Evolutionary conservation across 345 rosid genomes (phyloP).

Genomic region (Euphorbia pulcherrima): DNA sequence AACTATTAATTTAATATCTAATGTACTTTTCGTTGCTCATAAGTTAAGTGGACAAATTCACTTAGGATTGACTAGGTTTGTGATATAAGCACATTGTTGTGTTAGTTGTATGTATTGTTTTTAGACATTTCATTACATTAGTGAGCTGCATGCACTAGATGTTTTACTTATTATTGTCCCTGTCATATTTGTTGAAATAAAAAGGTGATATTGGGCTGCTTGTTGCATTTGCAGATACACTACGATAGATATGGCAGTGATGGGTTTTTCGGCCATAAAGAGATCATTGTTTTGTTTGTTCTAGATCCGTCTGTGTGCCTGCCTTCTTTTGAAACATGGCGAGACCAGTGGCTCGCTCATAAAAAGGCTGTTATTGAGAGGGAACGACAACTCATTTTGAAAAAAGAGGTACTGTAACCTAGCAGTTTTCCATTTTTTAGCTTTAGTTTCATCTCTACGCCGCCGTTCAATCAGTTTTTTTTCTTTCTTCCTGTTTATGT

Average conservation of each 20-base stretch:
- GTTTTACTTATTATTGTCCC: neutral
- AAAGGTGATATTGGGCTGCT: conserved; percentile 9
- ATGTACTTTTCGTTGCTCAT: too few species aligned
- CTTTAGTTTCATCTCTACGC: too few species aligned
- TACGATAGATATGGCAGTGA: conserved; percentile 84
- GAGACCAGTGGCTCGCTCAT: conserved; percentile 73
- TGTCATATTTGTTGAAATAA: conserved; percentile 6
- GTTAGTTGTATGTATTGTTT: neutral
- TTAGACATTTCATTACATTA: neutral
- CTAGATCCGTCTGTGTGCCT: too few species aligned
- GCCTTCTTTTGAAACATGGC: too few species aligned
- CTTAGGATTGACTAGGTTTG: neutral
- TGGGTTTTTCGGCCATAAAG: conserved; percentile 75
- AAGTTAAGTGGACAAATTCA: neutral
- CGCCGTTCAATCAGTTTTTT: too few species aligned
- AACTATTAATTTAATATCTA: neutral
- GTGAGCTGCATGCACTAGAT: neutral
- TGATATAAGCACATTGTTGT: neutral
- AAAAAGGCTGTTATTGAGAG: conserved; percentile 64
- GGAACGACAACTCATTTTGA: conserved; percentile 49
- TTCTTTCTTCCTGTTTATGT: neutral
- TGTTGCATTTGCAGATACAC: conserved; percentile 64
- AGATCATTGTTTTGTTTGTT: too few species aligned
- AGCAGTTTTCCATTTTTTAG: too few species aligned
- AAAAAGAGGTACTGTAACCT: conserved; percentile 38